Evolutionary conservation across 1,139 yeast genomes (phyloP), one percentile per base, ranked within the genome.

Genomic region (Kluyveromyces marxianus): DNA sequence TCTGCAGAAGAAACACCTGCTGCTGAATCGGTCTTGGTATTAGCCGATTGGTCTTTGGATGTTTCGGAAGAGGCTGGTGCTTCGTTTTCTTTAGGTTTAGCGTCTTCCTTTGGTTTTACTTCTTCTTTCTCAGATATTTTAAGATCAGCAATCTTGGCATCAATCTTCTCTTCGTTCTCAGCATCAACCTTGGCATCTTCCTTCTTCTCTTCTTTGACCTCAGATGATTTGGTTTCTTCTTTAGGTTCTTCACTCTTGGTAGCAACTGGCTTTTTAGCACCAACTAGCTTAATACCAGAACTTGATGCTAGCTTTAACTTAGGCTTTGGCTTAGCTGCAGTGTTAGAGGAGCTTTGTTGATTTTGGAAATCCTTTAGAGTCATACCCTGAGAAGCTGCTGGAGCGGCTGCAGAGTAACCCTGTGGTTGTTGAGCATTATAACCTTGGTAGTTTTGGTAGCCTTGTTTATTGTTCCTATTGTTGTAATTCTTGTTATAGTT

Each of bases 341-440:
- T 48, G 68, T 65, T 61, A 48, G 62, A 54, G 33, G 63, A 71
- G 50, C 72, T 69, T 62, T 82, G 78, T 66, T 82, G 83, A 63
- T 83, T 83, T 67, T 87, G 86, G 69, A 81, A 88, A 61, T 89
- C 96, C 48, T 89, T 95, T 58, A 89, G 74, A 35, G 95, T 80
- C 89, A 87, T 81, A 44, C 92, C 94, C 49, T 70, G 71, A n/a
- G 70, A 55, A 54, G 68, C 73, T 33, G 62, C 59, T 4, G 25
- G 25, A 31, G 57, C 59, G 51, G 54, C 64, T 30, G 51, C 50
- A 53, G 49, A 30, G 49, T 48, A 42, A 48, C 44, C 41, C 44
- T 45, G 44, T 48, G 50, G 51, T 50, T 55, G 48, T 51, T 50
- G 50, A 3, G 56, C 56, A 30, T 41, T 48, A 28, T 40, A 47